Evolutionary conservation across 2,329 filamentous ascomycete species (phyloP).

Genomic region (Colletotrichum spaethianum): DNA sequence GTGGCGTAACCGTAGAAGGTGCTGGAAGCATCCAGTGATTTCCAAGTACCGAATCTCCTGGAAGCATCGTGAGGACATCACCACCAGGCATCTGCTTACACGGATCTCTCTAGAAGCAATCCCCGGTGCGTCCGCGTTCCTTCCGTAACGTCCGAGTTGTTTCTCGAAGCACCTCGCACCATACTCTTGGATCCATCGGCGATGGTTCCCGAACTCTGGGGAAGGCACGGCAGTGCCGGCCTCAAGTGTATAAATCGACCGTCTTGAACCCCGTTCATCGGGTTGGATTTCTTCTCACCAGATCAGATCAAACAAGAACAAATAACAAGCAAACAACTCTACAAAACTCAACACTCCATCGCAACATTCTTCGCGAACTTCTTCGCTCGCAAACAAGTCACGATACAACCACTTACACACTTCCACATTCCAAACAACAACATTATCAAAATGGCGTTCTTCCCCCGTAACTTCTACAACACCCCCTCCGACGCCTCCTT

Average conservation of each 20-base stretch:
- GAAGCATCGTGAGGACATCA: conserved; percentile 35
- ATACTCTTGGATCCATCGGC: conserved; percentile 11
- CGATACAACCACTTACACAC: background rate
- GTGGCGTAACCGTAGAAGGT: conserved; percentile 45
- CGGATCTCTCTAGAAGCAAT: background rate
- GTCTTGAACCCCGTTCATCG: conserved; percentile 37
- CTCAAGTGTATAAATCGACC: conserved; percentile 50
- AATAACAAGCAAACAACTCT: conserved; percentile 42
- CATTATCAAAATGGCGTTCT: conserved; percentile 70
- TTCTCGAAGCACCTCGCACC: conserved; percentile 39
- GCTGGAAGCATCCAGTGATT: conserved; percentile 46
- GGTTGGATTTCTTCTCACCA: conserved; percentile 43
- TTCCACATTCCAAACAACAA: conserved; percentile 35
- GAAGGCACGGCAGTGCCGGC: conserved; percentile 41
- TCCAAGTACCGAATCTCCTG: conserved; percentile 43
- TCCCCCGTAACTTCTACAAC: conserved; percentile 67
- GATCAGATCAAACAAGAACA: conserved; percentile 46
- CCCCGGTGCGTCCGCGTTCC: background rate
- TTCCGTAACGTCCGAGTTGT: conserved; percentile 14
- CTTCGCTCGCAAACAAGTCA: background rate
- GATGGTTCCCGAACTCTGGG: conserved; percentile 47
- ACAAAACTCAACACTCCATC: background rate
- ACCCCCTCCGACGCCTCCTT: conserved; percentile 62
- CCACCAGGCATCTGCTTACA: conserved; percentile 17
- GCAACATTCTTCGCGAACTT: background rate